Base-by-base conservation (phyloP, 2,329 filamentous ascomycete species). In the Paecilomyces niveus region DNA sequence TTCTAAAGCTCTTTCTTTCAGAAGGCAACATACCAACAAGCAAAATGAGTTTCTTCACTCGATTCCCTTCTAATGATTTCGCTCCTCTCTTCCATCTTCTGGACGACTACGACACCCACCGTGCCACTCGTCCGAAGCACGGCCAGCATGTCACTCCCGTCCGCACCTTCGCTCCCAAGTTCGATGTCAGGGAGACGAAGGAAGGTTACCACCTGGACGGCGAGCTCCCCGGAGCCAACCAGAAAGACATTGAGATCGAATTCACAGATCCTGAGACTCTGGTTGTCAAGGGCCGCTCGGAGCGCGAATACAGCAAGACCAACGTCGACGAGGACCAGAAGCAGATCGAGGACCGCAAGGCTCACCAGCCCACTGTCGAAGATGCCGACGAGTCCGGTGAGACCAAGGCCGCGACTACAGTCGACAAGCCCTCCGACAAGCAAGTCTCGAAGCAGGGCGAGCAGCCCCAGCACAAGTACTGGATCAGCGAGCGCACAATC, bases 401-500 rank as follows among this genome's bases (percentile, higher is more conserved):
- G 9, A 58, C 61, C 39, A 45, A 18, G 56, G 61, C 63, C 4
- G 53, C 58, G 18, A 29, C 59, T 11, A 58, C 63, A 15, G 35
- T 62, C 9, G 32, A 26, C 24, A 61, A 61, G 53, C 60, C 57
- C 61, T 63, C 72, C 50, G 57, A 69, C 39, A 73, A 72, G 62
- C 50, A 52, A 29, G 49, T 52, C 13, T 52, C 49, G 2, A 52
- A 13, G 18, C 13, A 45, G 13, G 9, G 18, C 22, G 10, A 24
- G 22, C 11, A 52, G 50, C 50, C 63, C 69, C 70, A 21, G 58
- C 63, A 76, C 54, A 80, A 78, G 62, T 86, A 81, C 74, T 86
- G 83, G 84, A 78, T 85, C 57, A 79, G 75, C 56, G 84, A 87
- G 71, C 82, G 84, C 64, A 79, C 78, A 0, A 75, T 84, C 11